Conservation (phyloP, 1,139 yeast species). For the Protomyces macrosporus region DNA sequence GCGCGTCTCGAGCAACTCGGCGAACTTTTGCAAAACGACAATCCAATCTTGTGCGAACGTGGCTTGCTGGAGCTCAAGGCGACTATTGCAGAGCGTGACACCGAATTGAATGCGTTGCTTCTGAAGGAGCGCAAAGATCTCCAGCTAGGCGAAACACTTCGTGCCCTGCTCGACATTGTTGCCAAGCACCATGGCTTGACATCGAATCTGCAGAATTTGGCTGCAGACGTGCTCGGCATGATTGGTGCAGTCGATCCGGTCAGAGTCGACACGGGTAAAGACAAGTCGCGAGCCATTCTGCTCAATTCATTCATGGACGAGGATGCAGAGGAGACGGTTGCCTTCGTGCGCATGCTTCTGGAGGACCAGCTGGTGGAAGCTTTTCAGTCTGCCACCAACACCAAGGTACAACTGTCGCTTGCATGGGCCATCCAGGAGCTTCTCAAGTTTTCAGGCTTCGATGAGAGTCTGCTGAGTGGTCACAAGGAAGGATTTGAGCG, state of each 20-base stretch:
- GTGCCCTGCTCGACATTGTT: constrained; percentile 56
- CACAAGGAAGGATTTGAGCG: constrained; percentile 17
- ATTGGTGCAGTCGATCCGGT: constrained; percentile 76
- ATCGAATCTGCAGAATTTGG: constrained; percentile 50
- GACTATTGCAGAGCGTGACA: constrained; percentile 49
- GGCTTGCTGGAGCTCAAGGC: constrained; percentile 62
- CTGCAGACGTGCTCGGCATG: constrained; percentile 66
- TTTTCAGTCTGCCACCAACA: constrained; percentile 86
- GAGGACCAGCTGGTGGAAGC: constrained; percentile 68
- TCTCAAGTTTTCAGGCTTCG: constrained; percentile 58
- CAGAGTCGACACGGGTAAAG: constrained; percentile 50
- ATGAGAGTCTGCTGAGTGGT: constrained; percentile 37
- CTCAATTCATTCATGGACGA: constrained; percentile 51
- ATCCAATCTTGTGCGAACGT: constrained; percentile 71
- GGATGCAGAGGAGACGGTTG: constrained; percentile 57
- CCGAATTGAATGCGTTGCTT: constrained; percentile 43
- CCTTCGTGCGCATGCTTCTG: constrained; percentile 61
- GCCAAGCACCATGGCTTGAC: constrained; percentile 52
- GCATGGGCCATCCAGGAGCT: constrained; percentile 90
- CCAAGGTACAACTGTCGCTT: constrained; percentile 72
- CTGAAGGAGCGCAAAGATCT: constrained; percentile 36
- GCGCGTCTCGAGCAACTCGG: constrained; percentile 48
- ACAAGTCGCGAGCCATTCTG: constrained; percentile 46
- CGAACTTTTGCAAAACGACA: constrained; percentile 58
- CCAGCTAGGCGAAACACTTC: constrained; percentile 46